Conservation (phyloP, 2,329 filamentous ascomycete genomes). For the Pochonia chlamydosporia region DNA sequence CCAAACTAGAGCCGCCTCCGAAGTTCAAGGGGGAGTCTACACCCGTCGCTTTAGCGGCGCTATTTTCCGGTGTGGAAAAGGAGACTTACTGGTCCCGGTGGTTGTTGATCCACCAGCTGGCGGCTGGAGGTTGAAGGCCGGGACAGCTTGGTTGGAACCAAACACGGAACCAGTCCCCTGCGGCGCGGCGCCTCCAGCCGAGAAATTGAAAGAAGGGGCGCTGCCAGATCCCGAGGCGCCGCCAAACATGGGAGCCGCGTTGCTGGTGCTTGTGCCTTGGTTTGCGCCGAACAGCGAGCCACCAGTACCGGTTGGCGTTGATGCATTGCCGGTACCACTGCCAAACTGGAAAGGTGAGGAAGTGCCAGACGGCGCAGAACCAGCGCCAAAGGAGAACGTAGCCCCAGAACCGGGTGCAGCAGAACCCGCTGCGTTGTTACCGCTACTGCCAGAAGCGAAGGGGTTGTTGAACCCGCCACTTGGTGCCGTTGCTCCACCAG, state of each 20-base stretch:
- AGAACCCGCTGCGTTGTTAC: constrained; percentile 17
- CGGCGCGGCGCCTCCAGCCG: constrained; percentile 21
- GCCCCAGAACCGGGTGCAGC: constrained; percentile 19
- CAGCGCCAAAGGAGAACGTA: constrained; percentile 32
- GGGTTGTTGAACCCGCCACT: constrained; percentile 33
- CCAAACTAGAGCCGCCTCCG: constrained; percentile 54
- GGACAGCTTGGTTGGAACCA: constrained; percentile 27
- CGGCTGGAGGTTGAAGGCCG: constrained; percentile 35
- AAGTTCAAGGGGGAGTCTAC: constrained; percentile 51
- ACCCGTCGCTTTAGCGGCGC: constrained; percentile 40
- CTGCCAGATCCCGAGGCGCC: constrained; percentile 21
- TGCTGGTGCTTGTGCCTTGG: constrained; percentile 14
- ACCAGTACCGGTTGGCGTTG: constrained; percentile 14
- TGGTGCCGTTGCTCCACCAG: constrained; percentile 12
- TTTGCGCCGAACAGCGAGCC: constrained; percentile 21
- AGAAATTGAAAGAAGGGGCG: constrained; percentile 34
- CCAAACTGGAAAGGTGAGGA: constrained; percentile 34
- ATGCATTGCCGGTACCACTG: constrained; percentile 15
- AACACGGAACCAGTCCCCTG: constrained; percentile 24
- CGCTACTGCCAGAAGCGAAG: constrained; percentile 25
- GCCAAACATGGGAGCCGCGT: constrained; percentile 24
- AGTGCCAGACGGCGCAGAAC: constrained; percentile 21
- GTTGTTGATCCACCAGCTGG: constrained; percentile 37
- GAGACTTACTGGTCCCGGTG: constrained; percentile 41
- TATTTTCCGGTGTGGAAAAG: constrained; percentile 35